A percentile compares a stretch with the other conserved stretches of the same genome.
phyloP scores from a whole-genome alignment of 1,284 basidiomycete species.

The Wolfiporia cocos region DNA sequence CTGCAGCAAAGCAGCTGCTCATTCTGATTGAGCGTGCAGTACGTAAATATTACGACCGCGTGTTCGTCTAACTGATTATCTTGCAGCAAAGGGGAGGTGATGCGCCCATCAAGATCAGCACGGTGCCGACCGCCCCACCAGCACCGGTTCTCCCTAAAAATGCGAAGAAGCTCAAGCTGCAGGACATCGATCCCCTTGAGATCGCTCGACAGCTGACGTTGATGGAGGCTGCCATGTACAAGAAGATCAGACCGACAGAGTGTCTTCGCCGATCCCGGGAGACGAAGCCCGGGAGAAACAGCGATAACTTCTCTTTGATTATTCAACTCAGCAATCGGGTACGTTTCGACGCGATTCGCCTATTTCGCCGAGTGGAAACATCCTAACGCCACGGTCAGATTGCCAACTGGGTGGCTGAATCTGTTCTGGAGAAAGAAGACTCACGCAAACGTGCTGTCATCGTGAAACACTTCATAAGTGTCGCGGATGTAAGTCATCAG shows the following conservation, averaged over 20 bases:
- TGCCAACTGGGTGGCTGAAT: conserved; percentile 93
- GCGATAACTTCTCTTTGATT: conserved; percentile 83
- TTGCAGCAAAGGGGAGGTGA: conserved; percentile 53
- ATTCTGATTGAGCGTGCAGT: conserved; percentile 74
- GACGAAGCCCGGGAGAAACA: conserved; percentile 62
- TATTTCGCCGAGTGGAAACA: not conserved
- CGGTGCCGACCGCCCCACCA: conserved; percentile 46
- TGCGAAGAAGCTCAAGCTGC: conserved; percentile 72
- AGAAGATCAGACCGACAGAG: conserved; percentile 87
- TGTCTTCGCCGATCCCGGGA: conserved; percentile 81
- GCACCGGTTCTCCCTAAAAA: conserved; percentile 74
- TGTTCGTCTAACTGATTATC: conserved; percentile 1
- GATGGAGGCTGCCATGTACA: conserved; percentile 86
- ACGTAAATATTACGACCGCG: conserved; percentile 26
- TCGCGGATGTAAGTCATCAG: conserved; percentile 82
- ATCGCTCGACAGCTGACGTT: conserved; percentile 93
- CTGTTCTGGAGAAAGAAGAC: conserved; percentile 82
- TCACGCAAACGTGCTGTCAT: conserved; percentile 76
- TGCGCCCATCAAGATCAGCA: conserved; percentile 41
- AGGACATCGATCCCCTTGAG: conserved; percentile 90
- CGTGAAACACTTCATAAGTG: conserved; percentile 89
- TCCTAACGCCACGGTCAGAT: conserved; percentile 39
- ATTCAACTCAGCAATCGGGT: conserved; percentile 92
- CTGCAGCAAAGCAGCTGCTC: conserved; percentile 70
- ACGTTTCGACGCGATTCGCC: conserved; percentile 16